These are phyloP conservation scores for Chamaecyparis obtusa DNA, from an alignment of 75 land plant species.

Conservation along the genomic window DNA sequence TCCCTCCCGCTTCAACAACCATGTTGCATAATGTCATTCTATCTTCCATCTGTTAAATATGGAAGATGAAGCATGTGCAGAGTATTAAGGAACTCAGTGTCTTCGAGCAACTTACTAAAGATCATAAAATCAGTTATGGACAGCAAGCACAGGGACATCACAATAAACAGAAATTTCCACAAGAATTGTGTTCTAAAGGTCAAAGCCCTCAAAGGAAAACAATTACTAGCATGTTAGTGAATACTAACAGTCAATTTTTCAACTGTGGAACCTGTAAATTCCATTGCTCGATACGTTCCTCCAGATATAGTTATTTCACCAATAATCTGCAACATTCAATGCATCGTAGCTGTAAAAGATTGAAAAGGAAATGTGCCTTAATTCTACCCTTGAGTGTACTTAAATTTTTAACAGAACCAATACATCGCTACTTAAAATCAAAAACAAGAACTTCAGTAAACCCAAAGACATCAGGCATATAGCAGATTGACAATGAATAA, in stretches of 20 bases:
- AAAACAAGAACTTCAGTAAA: not conserved
- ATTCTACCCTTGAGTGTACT: not conserved
- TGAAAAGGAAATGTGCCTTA: not conserved
- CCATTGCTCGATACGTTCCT: slow-evolving; percentile 95
- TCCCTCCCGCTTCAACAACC: slow-evolving; percentile 97
- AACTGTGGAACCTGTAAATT: slow-evolving; percentile 84
- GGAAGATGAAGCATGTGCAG: not conserved
- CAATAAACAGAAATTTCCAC: not conserved
- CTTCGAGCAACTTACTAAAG: not conserved
- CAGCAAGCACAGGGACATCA: not conserved
- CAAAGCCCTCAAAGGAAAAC: not conserved
- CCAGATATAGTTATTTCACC: slow-evolving; percentile 96
- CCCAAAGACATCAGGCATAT: not conserved
- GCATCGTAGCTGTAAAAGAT: not conserved
- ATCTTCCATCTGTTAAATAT: slow-evolving; percentile 81
- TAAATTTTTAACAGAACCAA: not conserved
- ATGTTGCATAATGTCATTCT: slow-evolving; percentile 98
- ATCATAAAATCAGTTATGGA: not conserved
- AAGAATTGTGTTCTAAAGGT: not conserved
- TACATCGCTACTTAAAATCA: not conserved
- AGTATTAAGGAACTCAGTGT: not conserved
- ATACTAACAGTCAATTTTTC: slow-evolving; percentile 74
- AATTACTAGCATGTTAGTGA: not conserved
- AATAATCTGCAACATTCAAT: slow-evolving; percentile 59
- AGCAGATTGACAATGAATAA: not conserved